A percentile compares a stretch with the other conserved stretches of the same genome.
phyloP scores from a whole-genome alignment of 306 rosid genomes.

The Dryas octopetala region DNA sequence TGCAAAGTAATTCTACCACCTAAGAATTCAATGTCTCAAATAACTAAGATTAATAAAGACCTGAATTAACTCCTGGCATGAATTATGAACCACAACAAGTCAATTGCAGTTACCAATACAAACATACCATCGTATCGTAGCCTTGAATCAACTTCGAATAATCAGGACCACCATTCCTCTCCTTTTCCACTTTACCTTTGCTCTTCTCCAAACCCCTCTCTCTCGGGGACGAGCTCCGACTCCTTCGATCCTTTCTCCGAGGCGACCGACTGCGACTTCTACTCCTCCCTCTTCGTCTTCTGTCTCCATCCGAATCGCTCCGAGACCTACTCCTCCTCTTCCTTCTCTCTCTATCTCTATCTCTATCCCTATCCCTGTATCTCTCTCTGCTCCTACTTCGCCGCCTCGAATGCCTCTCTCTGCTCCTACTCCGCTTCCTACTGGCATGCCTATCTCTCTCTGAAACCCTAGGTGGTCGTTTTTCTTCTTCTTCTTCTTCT shows the following conservation, averaged over 20 bases:
- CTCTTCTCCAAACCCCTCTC: conserved; percentile 25
- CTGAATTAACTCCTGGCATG: neutral
- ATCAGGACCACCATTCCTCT: conserved; percentile 48
- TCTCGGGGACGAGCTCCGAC: conserved; percentile 31
- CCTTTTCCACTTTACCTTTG: conserved; percentile 33
- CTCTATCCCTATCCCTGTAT: conserved; percentile 30
- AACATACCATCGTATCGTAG: conserved; percentile 69
- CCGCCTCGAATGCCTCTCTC: conserved; percentile 39
- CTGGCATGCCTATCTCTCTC: conserved; percentile 36
- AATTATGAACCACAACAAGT: neutral
- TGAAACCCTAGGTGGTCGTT: conserved; percentile 57
- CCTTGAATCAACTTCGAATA: conserved; percentile 60
- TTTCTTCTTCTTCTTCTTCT: neutral
- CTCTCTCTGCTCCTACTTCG: conserved; percentile 61
- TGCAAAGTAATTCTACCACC: neutral
- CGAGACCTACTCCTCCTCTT: conserved; percentile 38
- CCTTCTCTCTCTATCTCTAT: conserved; percentile 30
- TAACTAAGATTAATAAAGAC: neutral
- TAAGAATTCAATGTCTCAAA: neutral
- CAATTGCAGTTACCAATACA: neutral
- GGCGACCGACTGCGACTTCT: conserved; percentile 40
- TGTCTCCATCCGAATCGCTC: conserved; percentile 40
- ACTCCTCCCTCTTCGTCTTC: conserved; percentile 29
- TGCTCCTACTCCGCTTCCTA: conserved; percentile 37
- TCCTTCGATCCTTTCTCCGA: conserved; percentile 30